Evolutionary conservation across 1,139 yeast genomes (phyloP).

Genomic region (Hansenula lynferdii): DNA sequence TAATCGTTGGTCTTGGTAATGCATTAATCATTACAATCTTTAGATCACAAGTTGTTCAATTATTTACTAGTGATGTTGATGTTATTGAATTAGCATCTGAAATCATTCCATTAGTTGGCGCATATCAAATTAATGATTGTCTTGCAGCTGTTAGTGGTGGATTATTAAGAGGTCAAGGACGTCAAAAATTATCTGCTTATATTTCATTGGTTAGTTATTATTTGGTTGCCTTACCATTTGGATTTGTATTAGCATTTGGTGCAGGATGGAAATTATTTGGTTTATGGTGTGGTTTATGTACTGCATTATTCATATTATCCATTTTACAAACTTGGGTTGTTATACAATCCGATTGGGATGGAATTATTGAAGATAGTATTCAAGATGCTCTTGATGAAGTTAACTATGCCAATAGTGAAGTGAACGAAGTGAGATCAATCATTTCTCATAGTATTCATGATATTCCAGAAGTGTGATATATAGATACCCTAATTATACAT

Average conservation of each 20-base stretch:
- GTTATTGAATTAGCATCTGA: constrained; percentile 46
- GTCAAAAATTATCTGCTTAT: constrained; percentile 58
- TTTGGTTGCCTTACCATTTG: constrained; percentile 53
- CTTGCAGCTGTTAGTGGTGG: constrained; percentile 50
- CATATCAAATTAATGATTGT: constrained; percentile 54
- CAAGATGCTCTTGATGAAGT: constrained; percentile 13
- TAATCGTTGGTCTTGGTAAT: constrained; percentile 38
- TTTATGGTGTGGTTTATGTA: constrained; percentile 58
- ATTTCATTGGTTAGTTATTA: constrained; percentile 53
- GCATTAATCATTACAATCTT: constrained; percentile 34
- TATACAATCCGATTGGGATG: constrained; percentile 50
- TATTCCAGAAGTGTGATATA: no score
- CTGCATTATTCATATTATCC: constrained; percentile 46
- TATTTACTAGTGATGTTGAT: constrained; percentile 45
- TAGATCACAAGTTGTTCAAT: constrained; percentile 37
- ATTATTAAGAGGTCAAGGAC: constrained; percentile 58
- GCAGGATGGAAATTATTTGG: constrained; percentile 43
- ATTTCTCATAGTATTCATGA: constrained; percentile 16
- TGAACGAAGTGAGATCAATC: constrained; percentile 8
- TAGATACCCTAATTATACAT: no score
- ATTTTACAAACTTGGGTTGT: constrained; percentile 41
- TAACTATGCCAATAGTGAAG: constrained; percentile 1
- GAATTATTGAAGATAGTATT: constrained; percentile 27
- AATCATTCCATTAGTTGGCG: constrained; percentile 49
- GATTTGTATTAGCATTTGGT: constrained; percentile 47